phyloP scores from a whole-genome alignment of 345 rosid genomes.

The Salix dunnii region DNA sequence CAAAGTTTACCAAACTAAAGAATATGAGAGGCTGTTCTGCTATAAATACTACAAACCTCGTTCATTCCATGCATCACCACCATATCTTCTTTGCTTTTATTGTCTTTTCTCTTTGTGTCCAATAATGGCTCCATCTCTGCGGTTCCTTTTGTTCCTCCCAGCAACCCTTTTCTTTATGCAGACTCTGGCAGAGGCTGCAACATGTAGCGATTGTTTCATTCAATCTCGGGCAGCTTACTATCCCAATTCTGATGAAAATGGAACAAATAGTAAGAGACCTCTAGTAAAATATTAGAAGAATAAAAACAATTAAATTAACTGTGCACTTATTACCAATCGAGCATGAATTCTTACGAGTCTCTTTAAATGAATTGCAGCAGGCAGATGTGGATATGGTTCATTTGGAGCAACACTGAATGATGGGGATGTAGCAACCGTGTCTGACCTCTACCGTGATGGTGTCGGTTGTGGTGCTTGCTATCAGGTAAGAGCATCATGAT shows the following conservation, averaged over 20 bases:
- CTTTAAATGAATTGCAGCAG: slow-evolving; percentile 29
- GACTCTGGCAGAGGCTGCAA: slow-evolving; percentile 37
- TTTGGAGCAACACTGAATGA: slow-evolving; percentile 63
- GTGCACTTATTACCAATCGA: background rate
- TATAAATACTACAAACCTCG: slow-evolving; percentile 42
- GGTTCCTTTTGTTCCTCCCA: slow-evolving; percentile 16
- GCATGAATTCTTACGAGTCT: background rate
- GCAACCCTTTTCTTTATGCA: slow-evolving; percentile 24
- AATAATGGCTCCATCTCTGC: slow-evolving; percentile 40
- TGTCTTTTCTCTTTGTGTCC: slow-evolving; percentile 1
- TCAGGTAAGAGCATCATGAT: slow-evolving; percentile 37
- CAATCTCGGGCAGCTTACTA: slow-evolving; percentile 54
- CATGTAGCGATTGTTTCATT: slow-evolving; percentile 46
- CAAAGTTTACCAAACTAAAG: slow-evolving; percentile 16
- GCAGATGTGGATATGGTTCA: slow-evolving; percentile 67
- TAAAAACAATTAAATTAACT: background rate
- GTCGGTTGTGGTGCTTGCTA: slow-evolving; percentile 80
- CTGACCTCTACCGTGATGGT: slow-evolving; percentile 57
- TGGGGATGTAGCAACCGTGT: slow-evolving; percentile 66
- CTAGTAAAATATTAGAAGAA: background rate
- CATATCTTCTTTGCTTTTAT: slow-evolving; percentile 16
- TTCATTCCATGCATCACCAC: slow-evolving; percentile 23
- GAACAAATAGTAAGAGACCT: slow-evolving; percentile 48
- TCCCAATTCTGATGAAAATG: slow-evolving; percentile 50
- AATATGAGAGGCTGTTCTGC: slow-evolving; percentile 4